Base-by-base conservation (phyloP, 1,284 basidiomycete genomes). In the Fistulina hepatica region DNA sequence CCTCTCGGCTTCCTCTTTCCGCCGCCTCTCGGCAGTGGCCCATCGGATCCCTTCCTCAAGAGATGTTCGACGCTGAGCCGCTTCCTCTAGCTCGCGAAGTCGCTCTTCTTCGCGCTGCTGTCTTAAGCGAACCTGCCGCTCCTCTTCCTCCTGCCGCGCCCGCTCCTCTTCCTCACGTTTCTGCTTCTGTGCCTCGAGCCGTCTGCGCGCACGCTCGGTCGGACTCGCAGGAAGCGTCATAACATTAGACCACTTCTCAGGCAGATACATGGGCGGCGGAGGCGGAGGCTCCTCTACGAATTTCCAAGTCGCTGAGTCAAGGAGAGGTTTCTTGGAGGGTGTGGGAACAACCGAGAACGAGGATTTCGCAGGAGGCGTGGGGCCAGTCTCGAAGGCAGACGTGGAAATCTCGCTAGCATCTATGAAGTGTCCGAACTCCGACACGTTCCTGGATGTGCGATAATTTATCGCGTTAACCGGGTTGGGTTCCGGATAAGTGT, bases 11-110 rank as follows among this genome's bases (percentile, higher is more conserved):
- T 58, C 56, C 45, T 74, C 73, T 36, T 61, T 63, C 39, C 55
- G 54, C 21, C 55, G 61, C 21, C 66, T 63, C 48, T 71, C 68
- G 10, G 60, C 60, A 2, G 67, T 63, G 7, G 67, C 65, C 15
- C 58, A 59, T 33, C 56, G 58, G 30, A 79, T 55, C 49, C 80
- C 69, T 37, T 64, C 58, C 45, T 73, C 69, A 19, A 79, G 53
- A 28, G 57, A 46, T 3, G 47, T 57, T 39, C 59, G 64, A 30
- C 73, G 62, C 45, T 65, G 60, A 10, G 55, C 63, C 45, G 81
- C 78, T 46, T 72, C 69, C 30, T 42, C 42, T 2, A 43, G 10
- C 28, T 31, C 28, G 9, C 13, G 11, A 8, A 13, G 28, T 13
- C 28, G 28, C 28, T 16, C 11, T 8, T 13, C 28, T 9, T 31